phyloP scores from a whole-genome alignment of 2,329 filamentous ascomycete genomes.

The Hirsutella thompsonii region DNA sequence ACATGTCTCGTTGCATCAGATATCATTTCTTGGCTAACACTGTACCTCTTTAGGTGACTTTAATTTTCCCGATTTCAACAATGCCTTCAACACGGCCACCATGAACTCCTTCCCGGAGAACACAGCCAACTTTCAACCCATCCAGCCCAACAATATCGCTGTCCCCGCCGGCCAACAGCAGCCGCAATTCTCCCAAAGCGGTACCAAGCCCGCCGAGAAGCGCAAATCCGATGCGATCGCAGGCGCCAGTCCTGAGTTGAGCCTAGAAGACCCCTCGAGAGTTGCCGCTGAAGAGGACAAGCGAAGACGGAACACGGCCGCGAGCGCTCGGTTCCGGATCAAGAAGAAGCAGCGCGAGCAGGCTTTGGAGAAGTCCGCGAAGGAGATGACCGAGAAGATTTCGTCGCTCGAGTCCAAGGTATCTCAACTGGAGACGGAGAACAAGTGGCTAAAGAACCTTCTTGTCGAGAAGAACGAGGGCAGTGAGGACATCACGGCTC shows the following conservation, averaged over 20 bases:
- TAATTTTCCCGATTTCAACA: conserved; percentile 40
- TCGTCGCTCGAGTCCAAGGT: conserved; percentile 59
- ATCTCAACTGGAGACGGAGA: conserved; percentile 68
- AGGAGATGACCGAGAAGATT: conserved; percentile 75
- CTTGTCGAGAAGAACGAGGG: conserved; percentile 71
- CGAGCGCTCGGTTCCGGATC: conserved; percentile 76
- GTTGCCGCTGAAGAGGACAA: conserved; percentile 79
- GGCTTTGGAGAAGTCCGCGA: conserved; percentile 66
- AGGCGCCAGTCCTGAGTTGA: conserved; percentile 30
- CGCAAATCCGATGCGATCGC: conserved; percentile 29
- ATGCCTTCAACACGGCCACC: conserved; percentile 36
- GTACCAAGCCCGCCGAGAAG: conserved; percentile 26
- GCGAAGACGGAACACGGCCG: conserved; percentile 77
- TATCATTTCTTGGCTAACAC: conserved; percentile 2
- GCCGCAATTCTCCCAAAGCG: conserved; percentile 17
- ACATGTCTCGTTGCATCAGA: neutral
- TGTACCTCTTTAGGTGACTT: conserved; percentile 43
- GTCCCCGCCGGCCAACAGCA: conserved; percentile 24
- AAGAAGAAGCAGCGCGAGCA: conserved; percentile 96
- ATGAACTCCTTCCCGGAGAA: conserved; percentile 26
- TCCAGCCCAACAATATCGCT: conserved; percentile 38
- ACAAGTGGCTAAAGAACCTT: conserved; percentile 69
- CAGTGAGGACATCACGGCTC: conserved; percentile 35
- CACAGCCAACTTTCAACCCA: conserved; percentile 30
- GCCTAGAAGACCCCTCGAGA: conserved; percentile 59